Conservation (phyloP, 768 basidiomycete genomes). For the Tylopilus rubrobrunneus region DNA sequence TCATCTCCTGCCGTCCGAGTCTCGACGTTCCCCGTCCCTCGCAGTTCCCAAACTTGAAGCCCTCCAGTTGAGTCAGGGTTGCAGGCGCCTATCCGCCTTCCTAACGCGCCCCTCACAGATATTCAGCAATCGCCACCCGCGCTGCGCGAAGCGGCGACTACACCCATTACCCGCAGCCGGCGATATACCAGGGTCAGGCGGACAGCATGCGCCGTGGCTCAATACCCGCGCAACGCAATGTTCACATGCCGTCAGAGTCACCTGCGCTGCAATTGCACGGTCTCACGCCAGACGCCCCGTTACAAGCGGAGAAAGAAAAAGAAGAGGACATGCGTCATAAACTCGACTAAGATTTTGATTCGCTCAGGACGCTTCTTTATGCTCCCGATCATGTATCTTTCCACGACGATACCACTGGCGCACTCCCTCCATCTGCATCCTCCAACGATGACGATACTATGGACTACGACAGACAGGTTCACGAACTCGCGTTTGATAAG, state of each 20-base stretch:
- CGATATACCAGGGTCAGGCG: slow-evolving; percentile 28
- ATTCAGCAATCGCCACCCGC: slow-evolving; percentile 35
- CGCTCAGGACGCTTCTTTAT: slow-evolving; percentile 72
- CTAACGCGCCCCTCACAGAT: slow-evolving; percentile 68
- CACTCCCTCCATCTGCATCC: neutral
- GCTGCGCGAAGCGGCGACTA: slow-evolving; percentile 32
- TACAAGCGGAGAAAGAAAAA: slow-evolving; percentile 61
- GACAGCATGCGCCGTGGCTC: slow-evolving; percentile 30
- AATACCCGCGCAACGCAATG: no score
- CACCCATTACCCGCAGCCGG: slow-evolving; percentile 34
- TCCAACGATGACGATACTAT: slow-evolving; percentile 32
- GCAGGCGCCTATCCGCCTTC: no score
- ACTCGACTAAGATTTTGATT: slow-evolving; percentile 84
- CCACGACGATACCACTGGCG: slow-evolving; percentile 32
- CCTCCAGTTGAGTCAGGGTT: no score
- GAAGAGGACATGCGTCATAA: slow-evolving; percentile 83
- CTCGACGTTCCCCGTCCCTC: slow-evolving; percentile 57
- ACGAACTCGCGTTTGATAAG: slow-evolving; percentile 89
- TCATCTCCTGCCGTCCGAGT: slow-evolving; percentile 64
- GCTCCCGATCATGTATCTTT: slow-evolving; percentile 46
- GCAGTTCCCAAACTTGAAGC: slow-evolving; percentile 50
- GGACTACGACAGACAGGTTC: slow-evolving; percentile 90
- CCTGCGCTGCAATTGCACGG: no score
- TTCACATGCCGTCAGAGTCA: no score
- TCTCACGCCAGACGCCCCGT: slow-evolving; percentile 24